Conservation (phyloP, 331 rosid species). For the Arachis monticola region DNA sequence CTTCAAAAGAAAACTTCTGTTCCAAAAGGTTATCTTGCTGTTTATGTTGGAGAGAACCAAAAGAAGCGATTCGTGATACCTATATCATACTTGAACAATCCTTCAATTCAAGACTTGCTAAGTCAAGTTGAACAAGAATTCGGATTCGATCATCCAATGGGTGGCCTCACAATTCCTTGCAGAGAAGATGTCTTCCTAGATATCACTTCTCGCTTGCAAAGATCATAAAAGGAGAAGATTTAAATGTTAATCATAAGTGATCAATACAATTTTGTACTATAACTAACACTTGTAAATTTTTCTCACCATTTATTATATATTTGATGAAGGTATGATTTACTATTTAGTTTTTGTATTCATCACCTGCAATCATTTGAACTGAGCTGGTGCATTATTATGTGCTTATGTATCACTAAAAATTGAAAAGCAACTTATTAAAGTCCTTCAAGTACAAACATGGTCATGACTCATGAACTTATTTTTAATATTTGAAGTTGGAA, state of each 20-base stretch:
- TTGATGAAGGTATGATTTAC: neutral
- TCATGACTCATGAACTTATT: neutral
- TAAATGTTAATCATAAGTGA: neutral
- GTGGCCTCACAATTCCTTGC: conserved; percentile 20
- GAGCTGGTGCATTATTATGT: neutral
- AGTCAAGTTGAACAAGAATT: conserved; percentile 16
- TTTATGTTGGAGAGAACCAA: conserved; percentile 37
- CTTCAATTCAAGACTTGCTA: neutral
- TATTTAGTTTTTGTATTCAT: neutral
- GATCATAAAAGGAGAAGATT: conserved; percentile 3
- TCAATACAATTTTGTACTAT: neutral
- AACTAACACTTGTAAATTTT: neutral
- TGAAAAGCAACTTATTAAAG: neutral
- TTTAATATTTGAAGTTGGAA: neutral
- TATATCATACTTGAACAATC: neutral
- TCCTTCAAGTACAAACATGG: neutral
- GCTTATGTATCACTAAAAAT: neutral
- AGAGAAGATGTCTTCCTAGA: neutral
- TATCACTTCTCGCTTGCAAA: neutral
- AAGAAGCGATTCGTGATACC: conserved; percentile 39
- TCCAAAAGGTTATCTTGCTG: conserved; percentile 37
- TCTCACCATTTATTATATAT: neutral
- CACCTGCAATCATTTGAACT: neutral
- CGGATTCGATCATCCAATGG: conserved; percentile 9
- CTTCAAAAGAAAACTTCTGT: conserved; percentile 6